Percentiles rank a stretch among this genome's conserved stretches.
Conservation (phyloP, 2,329 filamentous ascomycete genomes). For the Beauveria medogensis region DNA sequence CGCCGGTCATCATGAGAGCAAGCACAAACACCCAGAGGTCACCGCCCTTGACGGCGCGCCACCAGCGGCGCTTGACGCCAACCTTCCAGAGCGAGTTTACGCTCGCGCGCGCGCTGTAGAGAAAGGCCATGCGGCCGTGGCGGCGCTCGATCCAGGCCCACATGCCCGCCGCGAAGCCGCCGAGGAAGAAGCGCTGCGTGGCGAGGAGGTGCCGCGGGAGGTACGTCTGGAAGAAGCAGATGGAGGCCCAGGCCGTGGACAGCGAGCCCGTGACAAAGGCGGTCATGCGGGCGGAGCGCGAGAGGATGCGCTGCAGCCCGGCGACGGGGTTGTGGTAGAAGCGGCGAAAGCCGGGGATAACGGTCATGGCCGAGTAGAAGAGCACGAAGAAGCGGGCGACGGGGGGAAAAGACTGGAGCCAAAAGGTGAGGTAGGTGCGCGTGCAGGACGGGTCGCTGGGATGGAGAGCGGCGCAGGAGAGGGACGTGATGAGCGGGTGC, state of each 20-base stretch:
- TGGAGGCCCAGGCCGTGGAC: constrained; percentile 77
- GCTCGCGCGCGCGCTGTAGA: constrained; percentile 71
- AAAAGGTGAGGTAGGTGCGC: constrained; percentile 80
- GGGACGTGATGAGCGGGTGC: constrained; percentile 74
- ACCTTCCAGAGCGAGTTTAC: constrained; percentile 87
- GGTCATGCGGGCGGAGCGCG: constrained; percentile 63
- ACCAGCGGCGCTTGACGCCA: constrained; percentile 82
- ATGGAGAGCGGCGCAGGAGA: constrained; percentile 86
- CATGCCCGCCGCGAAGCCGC: constrained; percentile 75
- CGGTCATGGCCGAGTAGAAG: constrained; percentile 59
- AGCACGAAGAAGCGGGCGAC: constrained; percentile 71
- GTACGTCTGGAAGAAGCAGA: constrained; percentile 79
- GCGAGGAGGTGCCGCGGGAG: constrained; percentile 68
- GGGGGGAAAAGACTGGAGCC: constrained; percentile 72
- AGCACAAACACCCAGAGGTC: constrained; percentile 79
- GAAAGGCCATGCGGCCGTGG: constrained; percentile 58
- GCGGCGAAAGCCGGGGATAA: constrained; percentile 58
- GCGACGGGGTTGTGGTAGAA: constrained; percentile 63
- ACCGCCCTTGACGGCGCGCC: constrained; percentile 72
- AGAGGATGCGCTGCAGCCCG: constrained; percentile 57
- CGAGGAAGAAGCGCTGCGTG: constrained; percentile 82
- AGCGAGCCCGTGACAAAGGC: constrained; percentile 72
- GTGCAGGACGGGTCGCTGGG: constrained; percentile 81
- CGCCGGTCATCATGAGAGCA: constrained; percentile 69
- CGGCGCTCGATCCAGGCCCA: constrained; percentile 73